phyloP scores from a whole-genome alignment of 1,139 yeast species.

The Kodamaea alishanica region DNA sequence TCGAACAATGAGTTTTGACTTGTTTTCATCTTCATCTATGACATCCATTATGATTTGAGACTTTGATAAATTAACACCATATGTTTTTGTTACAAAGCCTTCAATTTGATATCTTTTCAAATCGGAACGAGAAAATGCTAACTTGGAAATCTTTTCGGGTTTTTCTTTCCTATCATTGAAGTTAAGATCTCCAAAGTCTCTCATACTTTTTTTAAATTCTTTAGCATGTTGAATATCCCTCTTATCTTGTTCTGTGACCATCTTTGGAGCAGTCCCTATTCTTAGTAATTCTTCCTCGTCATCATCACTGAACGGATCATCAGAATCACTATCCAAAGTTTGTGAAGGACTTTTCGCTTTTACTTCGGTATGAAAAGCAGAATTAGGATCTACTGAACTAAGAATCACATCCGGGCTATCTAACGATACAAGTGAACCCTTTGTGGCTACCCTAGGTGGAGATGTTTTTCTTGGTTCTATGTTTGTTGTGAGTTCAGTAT shows the following conservation, averaged over 20 bases:
- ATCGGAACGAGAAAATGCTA: slow-evolving; percentile 44
- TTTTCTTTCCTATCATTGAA: slow-evolving; percentile 11
- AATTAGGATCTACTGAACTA: no score
- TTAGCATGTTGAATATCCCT: slow-evolving; percentile 24
- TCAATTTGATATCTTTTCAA: slow-evolving; percentile 50
- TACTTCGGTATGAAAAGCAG: no score
- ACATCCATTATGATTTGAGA: slow-evolving; percentile 53
- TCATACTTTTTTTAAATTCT: slow-evolving; percentile 28
- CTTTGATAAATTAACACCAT: slow-evolving; percentile 12
- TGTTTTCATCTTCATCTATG: slow-evolving; percentile 26
- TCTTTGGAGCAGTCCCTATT: slow-evolving; percentile 3
- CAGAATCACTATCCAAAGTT: slow-evolving; percentile 12
- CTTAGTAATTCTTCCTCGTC: slow-evolving; percentile 14
- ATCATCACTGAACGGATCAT: slow-evolving; percentile 32
- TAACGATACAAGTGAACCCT: no score
- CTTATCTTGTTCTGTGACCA: slow-evolving; percentile 2
- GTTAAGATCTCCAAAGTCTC: slow-evolving; percentile 20
- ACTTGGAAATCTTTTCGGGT: slow-evolving; percentile 31
- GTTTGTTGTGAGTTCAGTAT: no score
- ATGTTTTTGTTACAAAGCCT: slow-evolving; percentile 32
- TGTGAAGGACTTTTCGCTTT: no score
- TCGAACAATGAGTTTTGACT: slow-evolving; percentile 40
- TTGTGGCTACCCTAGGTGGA: no score
- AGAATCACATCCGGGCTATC: no score
- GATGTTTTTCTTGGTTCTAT: no score